Evolutionary conservation across 2,329 filamentous ascomycete genomes (phyloP).

Genomic region (Blastomyces silverae): DNA sequence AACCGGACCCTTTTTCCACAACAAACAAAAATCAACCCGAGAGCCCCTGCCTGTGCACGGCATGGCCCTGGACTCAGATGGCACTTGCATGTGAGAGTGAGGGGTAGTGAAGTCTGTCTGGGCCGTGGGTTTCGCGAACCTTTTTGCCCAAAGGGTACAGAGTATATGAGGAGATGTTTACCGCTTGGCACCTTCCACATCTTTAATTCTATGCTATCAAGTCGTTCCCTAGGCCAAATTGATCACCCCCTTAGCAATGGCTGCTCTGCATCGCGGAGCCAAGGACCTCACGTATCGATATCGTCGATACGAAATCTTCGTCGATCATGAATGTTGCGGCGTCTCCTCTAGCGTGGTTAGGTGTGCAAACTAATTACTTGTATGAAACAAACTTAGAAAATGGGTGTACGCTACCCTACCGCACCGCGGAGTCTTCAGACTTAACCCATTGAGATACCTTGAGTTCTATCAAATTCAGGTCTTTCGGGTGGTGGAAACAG

Average conservation of each 20-base stretch:
- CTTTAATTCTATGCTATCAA: background rate
- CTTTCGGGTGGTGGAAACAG: no score
- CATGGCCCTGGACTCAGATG: background rate
- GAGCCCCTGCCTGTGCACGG: background rate
- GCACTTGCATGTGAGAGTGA: background rate
- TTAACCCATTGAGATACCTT: no score
- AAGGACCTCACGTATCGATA: no score
- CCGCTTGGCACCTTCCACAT: background rate
- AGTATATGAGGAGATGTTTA: background rate
- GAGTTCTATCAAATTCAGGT: no score
- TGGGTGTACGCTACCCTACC: no score
- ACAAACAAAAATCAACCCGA: background rate
- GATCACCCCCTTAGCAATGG: background rate
- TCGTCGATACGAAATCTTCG: no score
- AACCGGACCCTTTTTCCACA: background rate
- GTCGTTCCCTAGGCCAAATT: background rate
- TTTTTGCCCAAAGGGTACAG: background rate
- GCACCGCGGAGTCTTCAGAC: no score
- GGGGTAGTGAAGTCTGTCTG: background rate
- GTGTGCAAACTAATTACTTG: no score
- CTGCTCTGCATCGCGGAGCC: no score
- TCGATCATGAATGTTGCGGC: no score
- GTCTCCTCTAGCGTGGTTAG: no score
- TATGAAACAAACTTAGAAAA: no score
- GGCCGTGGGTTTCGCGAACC: background rate